Percentiles rank a stretch among this genome's conserved stretches.
Conservation (phyloP, 345 rosid species). For the Moricandia arvensis region DNA sequence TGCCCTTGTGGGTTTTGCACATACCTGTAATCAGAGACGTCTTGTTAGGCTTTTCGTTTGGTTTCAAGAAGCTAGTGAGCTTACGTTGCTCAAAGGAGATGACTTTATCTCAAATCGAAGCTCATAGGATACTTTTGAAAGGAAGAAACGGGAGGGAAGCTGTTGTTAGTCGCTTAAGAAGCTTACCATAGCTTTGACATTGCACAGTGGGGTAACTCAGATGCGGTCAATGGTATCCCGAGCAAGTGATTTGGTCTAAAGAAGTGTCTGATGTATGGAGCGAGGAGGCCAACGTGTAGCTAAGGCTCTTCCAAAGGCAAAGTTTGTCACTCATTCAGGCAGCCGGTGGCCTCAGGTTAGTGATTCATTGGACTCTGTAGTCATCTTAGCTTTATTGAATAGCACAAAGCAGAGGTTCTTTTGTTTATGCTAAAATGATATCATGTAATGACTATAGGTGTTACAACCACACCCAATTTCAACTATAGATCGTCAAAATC, state of each 20-base stretch:
- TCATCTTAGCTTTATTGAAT: not conserved
- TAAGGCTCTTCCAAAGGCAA: slow-evolving; percentile 72
- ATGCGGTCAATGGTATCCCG: slow-evolving; percentile 55
- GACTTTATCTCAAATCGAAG: slow-evolving; percentile 50
- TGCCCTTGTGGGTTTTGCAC: slow-evolving; percentile 62
- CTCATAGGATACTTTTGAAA: slow-evolving; percentile 69
- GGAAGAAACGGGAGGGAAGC: slow-evolving; percentile 73
- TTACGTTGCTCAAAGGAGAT: slow-evolving; percentile 59
- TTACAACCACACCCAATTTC: not conserved
- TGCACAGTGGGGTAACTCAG: slow-evolving; percentile 72
- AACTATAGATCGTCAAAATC: not conserved
- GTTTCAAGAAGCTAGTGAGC: slow-evolving; percentile 52
- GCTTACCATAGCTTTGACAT: slow-evolving; percentile 71
- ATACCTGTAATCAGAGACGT: slow-evolving; percentile 59
- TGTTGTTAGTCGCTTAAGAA: slow-evolving; percentile 51
- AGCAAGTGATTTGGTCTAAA: slow-evolving; percentile 78
- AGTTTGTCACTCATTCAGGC: slow-evolving; percentile 64
- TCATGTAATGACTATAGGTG: not conserved
- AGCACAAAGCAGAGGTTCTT: not conserved
- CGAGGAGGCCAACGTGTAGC: slow-evolving; percentile 56
- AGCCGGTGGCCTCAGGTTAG: slow-evolving; percentile 94
- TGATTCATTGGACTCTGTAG: slow-evolving; percentile 15
- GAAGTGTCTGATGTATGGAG: slow-evolving; percentile 69
- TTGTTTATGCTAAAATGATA: not conserved
- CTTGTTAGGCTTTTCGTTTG: slow-evolving; percentile 49